Evolutionary conservation across 352 stramenopile species (phyloP), one percentile per base, ranked within the genome.

Genomic region (Thraustochytrium striatum): DNA sequence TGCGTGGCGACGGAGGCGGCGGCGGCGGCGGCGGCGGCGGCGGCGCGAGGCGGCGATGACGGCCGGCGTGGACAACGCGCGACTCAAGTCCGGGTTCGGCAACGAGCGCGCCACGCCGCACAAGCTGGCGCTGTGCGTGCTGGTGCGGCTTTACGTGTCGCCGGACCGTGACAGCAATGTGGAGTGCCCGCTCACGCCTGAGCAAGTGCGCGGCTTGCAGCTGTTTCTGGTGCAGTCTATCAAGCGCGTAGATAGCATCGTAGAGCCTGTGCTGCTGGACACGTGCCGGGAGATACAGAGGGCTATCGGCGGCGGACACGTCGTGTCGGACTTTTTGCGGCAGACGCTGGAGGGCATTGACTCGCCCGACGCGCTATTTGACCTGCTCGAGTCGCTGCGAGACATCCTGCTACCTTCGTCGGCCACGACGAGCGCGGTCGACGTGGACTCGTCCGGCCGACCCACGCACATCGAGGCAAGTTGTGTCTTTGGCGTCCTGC

Each of bases 401-500:
- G 65, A 75, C 11, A 68, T 75, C 32, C 41, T 75, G 39, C 39
- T 75, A 32, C 65, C 65, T 30, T 30, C 65, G 5, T 9, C 8
- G 8, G 7, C 65, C 35, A 32, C 50, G 28, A 55, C 65, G 5
- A 75, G 41, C 52, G 52, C 65, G n/a, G 43, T 43, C n/a, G 65
- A 75, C 50, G 65, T 61, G 44, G 52, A 75, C 36, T 21, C 44
- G 39, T 75, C 65, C 0, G 65, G 65, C 8, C 11, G 65, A 9
- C 65, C 82, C 16, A 82, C 72, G 72, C 44, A 85, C 72, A 58
- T 85, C 25, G 78, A 39, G 62, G 39, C 81, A 28, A 61, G 79
- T 41, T 81, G 80, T 47, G 61, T 85, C 28, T 85, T 85, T 83
- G 82, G 82, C 3, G 61, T 85, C 36, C 85, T 85, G 65, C 30